Base-by-base conservation (phyloP, 2,329 filamentous ascomycete genomes). In the Nigrograna mackinnonii region DNA sequence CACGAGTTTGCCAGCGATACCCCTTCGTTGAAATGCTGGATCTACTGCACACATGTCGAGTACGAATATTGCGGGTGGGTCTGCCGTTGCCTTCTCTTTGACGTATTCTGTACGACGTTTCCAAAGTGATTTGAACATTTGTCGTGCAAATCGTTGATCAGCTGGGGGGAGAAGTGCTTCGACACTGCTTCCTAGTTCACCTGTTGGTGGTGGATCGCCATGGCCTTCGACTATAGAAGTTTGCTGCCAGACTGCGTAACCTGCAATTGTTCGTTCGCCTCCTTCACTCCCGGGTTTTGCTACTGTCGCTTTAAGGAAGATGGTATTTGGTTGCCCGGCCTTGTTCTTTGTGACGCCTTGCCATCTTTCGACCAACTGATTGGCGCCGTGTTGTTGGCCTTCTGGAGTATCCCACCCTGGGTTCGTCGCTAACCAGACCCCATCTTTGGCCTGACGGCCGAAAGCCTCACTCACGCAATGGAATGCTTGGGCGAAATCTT, bases 231-330 rank as follows among this genome's bases (percentile, higher is more conserved):
- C 70, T 5, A 67, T 59, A 0, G 79, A 82, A 0, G 68, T 58
- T 49, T 83, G 80, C 6, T 67, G 53, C 80, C 80, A 84, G 41
- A 82, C 75, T 3, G 80, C 78, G 20, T 78, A 45, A 13, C 80
- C 80, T 7, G 67, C 79, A n/a, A 81, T 66, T 26, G 44, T 48
- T 4, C 52, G 50, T 35, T 63, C 42, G 6, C 50, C 39, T 2
- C 54, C 53, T 1, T 66, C 41, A 1, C 16, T 11, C 11, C 4
- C 19, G 3, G 66, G 60, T 2, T 69, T 51, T 1, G 68, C 65
- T 1, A 80, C 35, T 0, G 75, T 80, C 2, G 79, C 80, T 46
- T 81, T 81, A 46, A 83, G 66, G 46, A 78, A 81, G 1, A 81
- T 40, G 1, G 72, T 75, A 53, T 79, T 80, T 2, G 70, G 68